Evolutionary conservation across 163 green algal species (phyloP).

Genomic region (Picocystis sp.): DNA sequence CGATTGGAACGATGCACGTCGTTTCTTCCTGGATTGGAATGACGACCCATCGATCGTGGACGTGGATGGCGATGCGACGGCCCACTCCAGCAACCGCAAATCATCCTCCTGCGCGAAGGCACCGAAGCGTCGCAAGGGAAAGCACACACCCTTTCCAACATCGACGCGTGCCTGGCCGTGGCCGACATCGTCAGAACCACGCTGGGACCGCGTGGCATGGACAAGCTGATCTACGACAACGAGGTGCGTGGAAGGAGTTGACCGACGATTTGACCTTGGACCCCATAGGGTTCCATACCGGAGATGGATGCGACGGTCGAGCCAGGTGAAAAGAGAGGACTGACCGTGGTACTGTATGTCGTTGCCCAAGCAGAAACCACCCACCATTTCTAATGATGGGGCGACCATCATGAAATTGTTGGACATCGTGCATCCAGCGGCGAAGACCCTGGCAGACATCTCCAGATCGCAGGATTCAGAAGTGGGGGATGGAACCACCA

Average conservation of each 20-base stretch:
- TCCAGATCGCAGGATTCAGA: slow-evolving; percentile 82
- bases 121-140: slow-evolving; percentile 95
- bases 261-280: neutral
- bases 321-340: too few species aligned
- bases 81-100: slow-evolving; percentile 63
- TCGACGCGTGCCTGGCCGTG: slow-evolving; percentile 91
- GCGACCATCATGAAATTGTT: slow-evolving; percentile 98
- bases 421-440: slow-evolving; percentile 93
- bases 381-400: slow-evolving; percentile 94
- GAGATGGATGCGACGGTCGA: too few species aligned
- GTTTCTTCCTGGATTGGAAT: too few species aligned
- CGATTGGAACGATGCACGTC: too few species aligned
- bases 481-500: slow-evolving; percentile 94
- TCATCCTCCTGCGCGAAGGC: slow-evolving; percentile 95
- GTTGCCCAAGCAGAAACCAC: too few species aligned
- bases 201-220: slow-evolving; percentile 88
- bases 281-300: too few species aligned
- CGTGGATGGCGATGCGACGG: too few species aligned
- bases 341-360: too few species aligned
- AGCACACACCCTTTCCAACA: slow-evolving; percentile 93
- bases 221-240: slow-evolving; percentile 90
- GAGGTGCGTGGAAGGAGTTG: slow-evolving; percentile 22
- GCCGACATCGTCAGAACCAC: slow-evolving; percentile 85
- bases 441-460: slow-evolving; percentile 90
- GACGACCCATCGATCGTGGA: too few species aligned